Base-by-base conservation (phyloP, 768 basidiomycete genomes). In the Auriculariales sp. region DNA sequence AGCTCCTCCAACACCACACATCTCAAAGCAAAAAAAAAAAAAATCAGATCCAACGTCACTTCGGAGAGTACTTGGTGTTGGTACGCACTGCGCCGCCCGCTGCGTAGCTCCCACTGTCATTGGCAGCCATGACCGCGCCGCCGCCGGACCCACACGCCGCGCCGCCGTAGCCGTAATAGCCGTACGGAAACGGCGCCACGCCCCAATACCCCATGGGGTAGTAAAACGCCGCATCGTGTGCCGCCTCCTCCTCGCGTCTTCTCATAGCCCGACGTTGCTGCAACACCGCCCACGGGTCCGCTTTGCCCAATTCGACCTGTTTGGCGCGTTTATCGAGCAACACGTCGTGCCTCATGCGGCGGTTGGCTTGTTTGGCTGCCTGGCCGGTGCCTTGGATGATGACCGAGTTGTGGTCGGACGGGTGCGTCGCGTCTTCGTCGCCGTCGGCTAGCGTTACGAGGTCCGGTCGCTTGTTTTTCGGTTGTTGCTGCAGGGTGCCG, bases 391-490 rank as follows among this genome's bases (percentile, higher is more conserved):
- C 19, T 19, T 12, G 22, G 19, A 25, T 12, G 5, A 44, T 25
- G 10, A 44, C 39, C 22, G 19, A 22, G 22, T 51, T 51, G 47
- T 51, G 50, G 6, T 51, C 50, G 3, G 50, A 51, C 9, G 50
- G 50, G 28, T 51, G 50, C 25, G 50, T 46, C 28, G 28, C 9
- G 9, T 9, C 9, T 7, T 15, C 31, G 25, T 49, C 50, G 2
- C 25, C 50, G 15, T 29, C 50, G 17, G 11, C 50, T 11, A 48
- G 47, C 15, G 48, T 46, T 46, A 48, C 28, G 6, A 51, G 31
- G 32, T 51, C 50, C 0, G 50, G 50, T 7, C 50, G 45, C 12
- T 47, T 17, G 34, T 51, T 51, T 9, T 22, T 17, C 4, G 45
- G 46, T 7, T 25, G 9, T 28, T 17, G 4, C 3, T 29, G n/a